Percentiles rank a stretch among this genome's conserved stretches.
Evolutionary conservation across 371 early-diverging fungal genomes (phyloP).

Genomic region (Mortierella sp.): DNA sequence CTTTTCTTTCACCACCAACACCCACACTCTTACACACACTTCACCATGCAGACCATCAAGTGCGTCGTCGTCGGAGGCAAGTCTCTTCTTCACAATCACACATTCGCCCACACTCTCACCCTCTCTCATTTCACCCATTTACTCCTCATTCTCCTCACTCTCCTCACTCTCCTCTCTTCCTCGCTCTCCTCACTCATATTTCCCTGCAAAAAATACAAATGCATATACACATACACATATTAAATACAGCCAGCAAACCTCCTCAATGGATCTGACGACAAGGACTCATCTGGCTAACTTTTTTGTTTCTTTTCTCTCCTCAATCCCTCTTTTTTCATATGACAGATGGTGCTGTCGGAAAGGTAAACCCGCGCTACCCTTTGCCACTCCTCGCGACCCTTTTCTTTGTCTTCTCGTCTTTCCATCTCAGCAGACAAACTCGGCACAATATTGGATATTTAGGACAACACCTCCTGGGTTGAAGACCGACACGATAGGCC

Average conservation of each 20-base stretch:
- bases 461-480: slow-evolving; percentile 4
- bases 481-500: not conserved
- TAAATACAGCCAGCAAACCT: not conserved
- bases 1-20: not conserved
- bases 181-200: not conserved
- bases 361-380: slow-evolving; percentile 66
- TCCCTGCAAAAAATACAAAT: not conserved
- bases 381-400: not conserved
- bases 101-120: not conserved
- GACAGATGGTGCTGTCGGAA: slow-evolving; percentile 97
- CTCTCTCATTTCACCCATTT: too few species aligned
- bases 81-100: slow-evolving; percentile 17
- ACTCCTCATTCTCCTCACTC: not conserved
- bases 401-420: not conserved
- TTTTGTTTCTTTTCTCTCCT: not conserved
- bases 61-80: slow-evolving; percentile 94
- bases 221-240: not conserved
- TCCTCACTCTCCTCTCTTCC: not conserved
- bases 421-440: slow-evolving; percentile 4
- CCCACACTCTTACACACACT: slow-evolving; percentile 4
- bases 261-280: not conserved
- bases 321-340: not conserved
- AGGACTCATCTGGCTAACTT: slow-evolving; percentile 6
- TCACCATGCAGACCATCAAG: slow-evolving; percentile 88
- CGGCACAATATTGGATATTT: slow-evolving; percentile 18